Conservation (phyloP, 2,329 filamentous ascomycete genomes). For the Scedosporium aurantiacum region DNA sequence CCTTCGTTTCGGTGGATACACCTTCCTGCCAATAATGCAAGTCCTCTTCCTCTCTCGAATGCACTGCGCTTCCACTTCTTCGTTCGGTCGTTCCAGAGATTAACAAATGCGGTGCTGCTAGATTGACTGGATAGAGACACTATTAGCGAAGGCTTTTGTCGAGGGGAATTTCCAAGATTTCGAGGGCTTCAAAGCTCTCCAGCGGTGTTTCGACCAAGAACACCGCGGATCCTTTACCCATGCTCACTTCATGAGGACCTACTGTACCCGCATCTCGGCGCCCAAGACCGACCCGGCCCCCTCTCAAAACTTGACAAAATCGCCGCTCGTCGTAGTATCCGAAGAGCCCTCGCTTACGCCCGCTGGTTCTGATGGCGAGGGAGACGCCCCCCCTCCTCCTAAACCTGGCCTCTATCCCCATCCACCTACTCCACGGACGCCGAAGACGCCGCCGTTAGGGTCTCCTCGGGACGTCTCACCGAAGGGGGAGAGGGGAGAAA, state of each 20-base stretch:
- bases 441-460: not conserved
- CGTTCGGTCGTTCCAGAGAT: too few relatives aligned
- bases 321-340: not conserved
- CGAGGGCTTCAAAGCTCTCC: slow-evolving; percentile 7
- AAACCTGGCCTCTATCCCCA: not conserved
- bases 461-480: not conserved
- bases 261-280: slow-evolving; percentile 2
- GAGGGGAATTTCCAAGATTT: slow-evolving; percentile 3
- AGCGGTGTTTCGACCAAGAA: slow-evolving; percentile 6
- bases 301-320: not conserved
- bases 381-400: not conserved
- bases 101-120: not conserved
- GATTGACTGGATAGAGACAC: slow-evolving; percentile 7
- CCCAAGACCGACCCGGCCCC: not conserved
- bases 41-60: not conserved
- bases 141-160: slow-evolving; percentile 2
- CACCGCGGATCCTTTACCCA: slow-evolving; percentile 4
- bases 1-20: slow-evolving; percentile 6
- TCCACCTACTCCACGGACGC: not conserved
- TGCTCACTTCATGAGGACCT: slow-evolving; percentile 5
- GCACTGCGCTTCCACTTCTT: not conserved
- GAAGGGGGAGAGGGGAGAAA: not conserved
- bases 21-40: slow-evolving; percentile 6
- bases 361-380: not conserved
- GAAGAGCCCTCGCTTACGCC: not conserved